phyloP scores from a whole-genome alignment of 2,329 filamentous ascomycete genomes.

The Pyricularia grisea region DNA sequence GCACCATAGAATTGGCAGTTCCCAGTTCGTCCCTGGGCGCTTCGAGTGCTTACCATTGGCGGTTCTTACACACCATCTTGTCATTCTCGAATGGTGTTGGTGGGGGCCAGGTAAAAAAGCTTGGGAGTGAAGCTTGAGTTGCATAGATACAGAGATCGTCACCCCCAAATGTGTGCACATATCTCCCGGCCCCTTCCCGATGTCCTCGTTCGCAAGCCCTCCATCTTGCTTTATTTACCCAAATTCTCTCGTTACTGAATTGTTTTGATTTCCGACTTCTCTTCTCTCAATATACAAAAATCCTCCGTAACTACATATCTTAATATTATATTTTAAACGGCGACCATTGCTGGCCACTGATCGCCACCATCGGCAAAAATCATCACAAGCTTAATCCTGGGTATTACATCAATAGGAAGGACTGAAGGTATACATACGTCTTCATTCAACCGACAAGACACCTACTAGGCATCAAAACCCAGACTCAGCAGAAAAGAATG shows the following conservation, averaged over 20 bases:
- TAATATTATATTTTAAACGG: background rate
- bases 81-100: background rate
- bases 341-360: background rate
- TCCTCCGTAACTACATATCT: background rate
- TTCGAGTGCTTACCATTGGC: background rate
- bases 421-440: background rate
- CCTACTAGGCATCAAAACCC: background rate
- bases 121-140: background rate
- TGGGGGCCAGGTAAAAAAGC: background rate
- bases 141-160: background rate
- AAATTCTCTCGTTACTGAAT: background rate
- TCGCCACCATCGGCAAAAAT: background rate
- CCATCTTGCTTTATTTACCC: background rate
- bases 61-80: background rate
- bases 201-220: background rate
- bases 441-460: background rate
- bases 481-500: background rate
- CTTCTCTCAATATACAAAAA: background rate
- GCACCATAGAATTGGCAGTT: background rate
- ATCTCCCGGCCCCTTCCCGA: background rate
- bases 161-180: background rate
- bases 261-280: background rate
- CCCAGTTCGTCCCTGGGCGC: background rate
- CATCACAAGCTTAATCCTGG: background rate
- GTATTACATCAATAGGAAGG: background rate